Conservation (phyloP, 2,329 filamentous ascomycete species). For the Aspergillus terreus region DNA sequence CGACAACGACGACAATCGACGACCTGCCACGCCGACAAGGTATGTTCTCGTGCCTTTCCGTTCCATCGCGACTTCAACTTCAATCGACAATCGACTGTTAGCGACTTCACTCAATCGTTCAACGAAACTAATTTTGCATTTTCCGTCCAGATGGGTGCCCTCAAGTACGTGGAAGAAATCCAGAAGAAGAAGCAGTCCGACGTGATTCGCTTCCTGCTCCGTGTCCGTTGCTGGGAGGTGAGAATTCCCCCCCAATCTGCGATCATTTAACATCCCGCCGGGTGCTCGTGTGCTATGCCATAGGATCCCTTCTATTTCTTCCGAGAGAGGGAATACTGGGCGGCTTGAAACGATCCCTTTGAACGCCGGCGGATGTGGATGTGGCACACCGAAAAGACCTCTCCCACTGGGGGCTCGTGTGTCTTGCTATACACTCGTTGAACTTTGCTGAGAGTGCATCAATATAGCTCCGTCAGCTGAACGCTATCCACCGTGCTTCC, state of each 20-base stretch:
- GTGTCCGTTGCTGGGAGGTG: conserved; percentile 99
- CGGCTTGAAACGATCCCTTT: conserved; percentile 22
- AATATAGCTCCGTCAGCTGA: conserved; percentile 99
- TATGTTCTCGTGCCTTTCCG: conserved; percentile 21
- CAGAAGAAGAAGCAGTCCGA: conserved; percentile 99
- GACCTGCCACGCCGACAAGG: conserved; percentile 44
- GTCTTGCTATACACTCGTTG: conserved; percentile 97
- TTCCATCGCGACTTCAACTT: not conserved
- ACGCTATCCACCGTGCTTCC: conserved; percentile 98
- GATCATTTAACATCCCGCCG: conserved; percentile 36
- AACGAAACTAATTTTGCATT: conserved; percentile 12
- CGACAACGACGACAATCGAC: conserved; percentile 43
- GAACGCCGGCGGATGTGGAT: conserved; percentile 36
- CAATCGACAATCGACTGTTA: not conserved
- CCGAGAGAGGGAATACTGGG: conserved; percentile 26
- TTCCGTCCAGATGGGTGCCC: conserved; percentile 80
- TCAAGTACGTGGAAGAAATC: conserved; percentile 99
- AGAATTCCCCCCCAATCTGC: conserved; percentile 37
- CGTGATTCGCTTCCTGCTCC: conserved; percentile 99
- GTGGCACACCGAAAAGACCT: conserved; percentile 41
- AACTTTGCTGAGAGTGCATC: conserved; percentile 99
- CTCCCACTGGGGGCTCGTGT: conserved; percentile 29
- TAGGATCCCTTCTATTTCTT: conserved; percentile 24
- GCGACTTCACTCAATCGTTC: not conserved
- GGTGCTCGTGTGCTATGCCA: conserved; percentile 34